Conservation (phyloP, 2,329 filamentous ascomycete species). For the Acarospora socialis region DNA sequence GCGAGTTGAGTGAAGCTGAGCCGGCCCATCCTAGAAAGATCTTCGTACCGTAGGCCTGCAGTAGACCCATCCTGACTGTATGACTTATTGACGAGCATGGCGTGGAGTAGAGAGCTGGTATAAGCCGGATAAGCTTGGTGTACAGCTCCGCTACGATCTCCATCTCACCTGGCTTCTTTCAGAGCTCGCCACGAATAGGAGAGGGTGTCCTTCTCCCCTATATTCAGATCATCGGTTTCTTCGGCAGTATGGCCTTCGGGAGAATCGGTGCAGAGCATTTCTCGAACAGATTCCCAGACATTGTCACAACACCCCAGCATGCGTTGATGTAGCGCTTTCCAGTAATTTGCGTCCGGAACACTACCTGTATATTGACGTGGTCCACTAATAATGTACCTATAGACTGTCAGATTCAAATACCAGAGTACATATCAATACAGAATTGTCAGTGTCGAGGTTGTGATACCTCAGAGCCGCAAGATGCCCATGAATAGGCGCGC, state of each 20-base stretch:
- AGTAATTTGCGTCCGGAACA: constrained; percentile 9
- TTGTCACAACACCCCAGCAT: constrained; percentile 47
- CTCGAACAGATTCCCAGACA: constrained; percentile 65
- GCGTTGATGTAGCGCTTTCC: constrained; percentile 35
- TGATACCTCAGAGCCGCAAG: constrained; percentile 54
- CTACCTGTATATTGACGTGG: constrained; percentile 11
- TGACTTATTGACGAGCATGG: constrained; percentile 42
- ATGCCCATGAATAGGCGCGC: constrained; percentile 54
- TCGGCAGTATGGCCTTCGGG: constrained; percentile 66
- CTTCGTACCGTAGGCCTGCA: constrained; percentile 35
- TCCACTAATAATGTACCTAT: constrained; percentile 37
- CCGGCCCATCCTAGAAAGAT: constrained; percentile 54
- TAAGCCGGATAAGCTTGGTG: not conserved
- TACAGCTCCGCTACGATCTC: no score
- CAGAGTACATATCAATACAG: constrained; percentile 3
- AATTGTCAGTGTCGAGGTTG: constrained; percentile 9
- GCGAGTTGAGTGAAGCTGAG: constrained; percentile 72
- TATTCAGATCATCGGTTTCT: constrained; percentile 53
- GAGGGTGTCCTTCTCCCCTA: constrained; percentile 69
- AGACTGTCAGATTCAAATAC: constrained; percentile 12
- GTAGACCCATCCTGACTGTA: constrained; percentile 30
- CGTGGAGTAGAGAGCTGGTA: constrained; percentile 54
- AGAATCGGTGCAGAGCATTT: constrained; percentile 80
- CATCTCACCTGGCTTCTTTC: constrained; percentile 71
- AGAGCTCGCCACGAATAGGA: constrained; percentile 91